Evolutionary conservation across 2,329 filamentous ascomycete genomes (phyloP).

Genomic region (Chrysoporthe austroafricana): DNA sequence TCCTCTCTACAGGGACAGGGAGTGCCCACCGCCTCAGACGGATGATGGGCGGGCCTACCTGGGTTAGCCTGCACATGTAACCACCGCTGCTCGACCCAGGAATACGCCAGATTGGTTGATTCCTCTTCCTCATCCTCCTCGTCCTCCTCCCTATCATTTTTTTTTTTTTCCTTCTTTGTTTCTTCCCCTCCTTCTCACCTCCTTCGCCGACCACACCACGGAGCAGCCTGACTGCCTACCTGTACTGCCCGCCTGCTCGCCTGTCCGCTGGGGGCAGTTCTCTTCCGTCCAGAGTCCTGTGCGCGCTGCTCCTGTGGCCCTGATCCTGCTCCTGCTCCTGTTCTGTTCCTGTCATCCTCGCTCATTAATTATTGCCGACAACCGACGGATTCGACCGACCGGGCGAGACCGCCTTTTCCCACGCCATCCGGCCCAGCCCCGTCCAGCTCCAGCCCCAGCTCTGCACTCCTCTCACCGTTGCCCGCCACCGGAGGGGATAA

Average conservation of each 20-base stretch:
- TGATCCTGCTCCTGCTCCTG: too few relatives aligned
- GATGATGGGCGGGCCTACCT: background rate
- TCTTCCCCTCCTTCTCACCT: background rate
- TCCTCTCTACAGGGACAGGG: background rate
- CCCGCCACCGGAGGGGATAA: background rate
- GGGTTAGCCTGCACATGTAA: background rate
- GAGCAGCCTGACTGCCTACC: background rate
- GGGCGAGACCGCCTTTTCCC: slow-evolving; percentile 9
- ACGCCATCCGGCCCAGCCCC: background rate
- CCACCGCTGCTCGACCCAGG: background rate
- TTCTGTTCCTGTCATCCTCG: background rate
- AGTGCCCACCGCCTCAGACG: background rate
- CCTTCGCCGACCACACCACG: background rate
- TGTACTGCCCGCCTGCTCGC: too few relatives aligned
- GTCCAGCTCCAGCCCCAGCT: background rate
- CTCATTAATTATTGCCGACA: slow-evolving; percentile 2
- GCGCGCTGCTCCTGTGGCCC: too few relatives aligned
- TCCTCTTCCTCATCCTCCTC: too few relatives aligned
- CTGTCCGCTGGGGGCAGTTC: too few relatives aligned
- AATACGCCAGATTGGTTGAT: background rate
- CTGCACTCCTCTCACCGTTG: too few relatives aligned
- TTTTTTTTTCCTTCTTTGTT: background rate
- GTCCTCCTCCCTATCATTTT: too few relatives aligned
- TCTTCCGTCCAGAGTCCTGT: too few relatives aligned
- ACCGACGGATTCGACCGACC: slow-evolving; percentile 9